phyloP scores from a whole-genome alignment of 345 rosid species.

The Brassica carinata region DNA sequence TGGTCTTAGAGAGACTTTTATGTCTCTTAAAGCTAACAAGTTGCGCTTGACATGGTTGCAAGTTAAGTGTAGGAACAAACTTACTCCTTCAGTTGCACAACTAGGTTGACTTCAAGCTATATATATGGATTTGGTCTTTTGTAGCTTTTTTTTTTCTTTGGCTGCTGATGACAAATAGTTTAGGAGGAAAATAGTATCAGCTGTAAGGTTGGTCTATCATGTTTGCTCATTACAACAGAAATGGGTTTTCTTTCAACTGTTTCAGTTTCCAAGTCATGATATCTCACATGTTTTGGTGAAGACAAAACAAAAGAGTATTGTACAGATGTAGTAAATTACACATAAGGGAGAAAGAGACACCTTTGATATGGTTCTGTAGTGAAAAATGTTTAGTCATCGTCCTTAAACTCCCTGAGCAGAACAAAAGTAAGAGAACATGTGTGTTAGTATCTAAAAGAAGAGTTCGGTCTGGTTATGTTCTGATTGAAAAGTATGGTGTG shows the following conservation, averaged over 20 bases:
- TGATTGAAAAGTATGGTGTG: not conserved
- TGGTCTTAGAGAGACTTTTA: conserved; percentile 57
- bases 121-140: not conserved
- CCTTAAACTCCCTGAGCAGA: conserved; percentile 60
- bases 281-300: conserved; percentile 16
- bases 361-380: not conserved
- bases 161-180: conserved; percentile 18
- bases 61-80: conserved; percentile 45
- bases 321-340: not conserved
- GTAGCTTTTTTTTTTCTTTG: not conserved
- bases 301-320: conserved; percentile 1
- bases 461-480: not conserved
- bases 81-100: conserved; percentile 13
- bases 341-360: conserved; percentile 10
- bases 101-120: conserved; percentile 15
- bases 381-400: conserved; percentile 54
- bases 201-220: not conserved
- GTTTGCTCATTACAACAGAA: conserved; percentile 5
- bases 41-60: conserved; percentile 60
- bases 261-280: conserved; percentile 14
- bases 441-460: not conserved
- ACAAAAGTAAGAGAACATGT: not conserved
- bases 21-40: conserved; percentile 52
- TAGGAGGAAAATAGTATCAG: not conserved
- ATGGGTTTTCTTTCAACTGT: conserved; percentile 15